These are phyloP conservation scores for Lojkania enalia DNA, from an alignment of 2,329 filamentous ascomycete species.

Conservation along the genomic window DNA sequence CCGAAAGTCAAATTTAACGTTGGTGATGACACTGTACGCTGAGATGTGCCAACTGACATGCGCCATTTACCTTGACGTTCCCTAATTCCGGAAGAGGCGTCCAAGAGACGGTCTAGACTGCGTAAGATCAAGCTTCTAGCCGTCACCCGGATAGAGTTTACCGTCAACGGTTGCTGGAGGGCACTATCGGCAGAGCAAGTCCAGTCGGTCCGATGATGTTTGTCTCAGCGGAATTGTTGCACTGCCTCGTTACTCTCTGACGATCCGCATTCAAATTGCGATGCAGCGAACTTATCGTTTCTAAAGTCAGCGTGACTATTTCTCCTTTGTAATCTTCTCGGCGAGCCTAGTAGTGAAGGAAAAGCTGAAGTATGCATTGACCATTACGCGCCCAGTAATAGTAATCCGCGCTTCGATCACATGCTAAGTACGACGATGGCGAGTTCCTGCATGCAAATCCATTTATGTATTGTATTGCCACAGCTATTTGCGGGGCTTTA, in stretches of 20 bases:
- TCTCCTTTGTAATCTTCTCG: too few relatives aligned
- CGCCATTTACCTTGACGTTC: slow-evolving; percentile 18
- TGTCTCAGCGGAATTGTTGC: slow-evolving; percentile 21
- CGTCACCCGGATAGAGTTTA: slow-evolving; percentile 22
- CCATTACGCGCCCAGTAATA: too few relatives aligned
- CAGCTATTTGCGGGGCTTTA: too few relatives aligned
- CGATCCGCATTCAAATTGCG: slow-evolving; percentile 15
- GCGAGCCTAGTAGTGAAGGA: too few relatives aligned
- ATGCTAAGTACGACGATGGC: too few relatives aligned
- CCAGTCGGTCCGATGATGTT: slow-evolving; percentile 37
- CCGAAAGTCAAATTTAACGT: background rate
- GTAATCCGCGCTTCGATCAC: too few relatives aligned
- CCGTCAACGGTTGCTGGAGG: slow-evolving; percentile 24
- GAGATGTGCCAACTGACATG: slow-evolving; percentile 14
- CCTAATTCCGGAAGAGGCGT: too few relatives aligned
- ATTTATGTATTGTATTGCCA: too few relatives aligned
- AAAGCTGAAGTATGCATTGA: too few relatives aligned
- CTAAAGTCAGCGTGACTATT: too few relatives aligned
- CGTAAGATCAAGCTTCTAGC: slow-evolving; percentile 22
- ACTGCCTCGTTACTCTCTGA: slow-evolving; percentile 29
- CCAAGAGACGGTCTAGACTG: slow-evolving; percentile 31
- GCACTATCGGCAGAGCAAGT: slow-evolving; percentile 30
- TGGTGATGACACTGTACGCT: background rate
- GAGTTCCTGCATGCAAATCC: too few relatives aligned
- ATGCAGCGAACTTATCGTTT: slow-evolving; percentile 12